Percentiles rank a stretch among this genome's conserved stretches.
Evolutionary conservation across 495 filamentous ascomycete species (phyloP).

Genomic region (Aspergillus panamensis): DNA sequence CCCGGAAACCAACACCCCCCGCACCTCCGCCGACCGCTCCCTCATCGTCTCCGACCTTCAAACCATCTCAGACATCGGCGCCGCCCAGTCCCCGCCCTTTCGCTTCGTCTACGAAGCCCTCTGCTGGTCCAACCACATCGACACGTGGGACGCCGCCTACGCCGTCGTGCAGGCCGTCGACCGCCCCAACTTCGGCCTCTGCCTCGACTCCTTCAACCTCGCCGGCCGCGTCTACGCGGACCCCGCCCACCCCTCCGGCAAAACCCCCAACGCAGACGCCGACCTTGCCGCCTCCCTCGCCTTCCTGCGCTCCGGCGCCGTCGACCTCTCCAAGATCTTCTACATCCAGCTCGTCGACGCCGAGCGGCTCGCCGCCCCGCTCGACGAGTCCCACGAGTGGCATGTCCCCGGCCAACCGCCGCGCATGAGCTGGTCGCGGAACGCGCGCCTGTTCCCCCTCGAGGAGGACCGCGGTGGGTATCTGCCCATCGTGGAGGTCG

Average conservation of each 20-base stretch:
- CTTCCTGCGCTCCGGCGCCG: slow-evolving; percentile 45
- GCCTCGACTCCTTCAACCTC: slow-evolving; percentile 81
- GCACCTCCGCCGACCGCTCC: slow-evolving; percentile 51
- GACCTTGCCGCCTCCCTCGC: slow-evolving; percentile 56
- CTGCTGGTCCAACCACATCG: slow-evolving; percentile 68
- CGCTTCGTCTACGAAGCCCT: slow-evolving; percentile 76
- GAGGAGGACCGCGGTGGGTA: slow-evolving; percentile 70
- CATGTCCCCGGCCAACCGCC: slow-evolving; percentile 58
- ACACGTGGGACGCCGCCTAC: slow-evolving; percentile 73
- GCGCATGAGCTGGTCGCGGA: slow-evolving; percentile 79
- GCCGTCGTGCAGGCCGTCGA: slow-evolving; percentile 62
- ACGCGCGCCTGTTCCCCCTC: slow-evolving; percentile 71
- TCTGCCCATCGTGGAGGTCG: slow-evolving; percentile 60
- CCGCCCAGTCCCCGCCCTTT: slow-evolving; percentile 50
- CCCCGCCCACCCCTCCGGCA: slow-evolving; percentile 52
- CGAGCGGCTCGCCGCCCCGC: slow-evolving; percentile 56
- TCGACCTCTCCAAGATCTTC: slow-evolving; percentile 69
- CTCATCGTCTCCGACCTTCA: slow-evolving; percentile 63
- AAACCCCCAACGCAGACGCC: slow-evolving; percentile 53
- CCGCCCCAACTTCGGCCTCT: slow-evolving; percentile 71
- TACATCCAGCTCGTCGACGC: slow-evolving; percentile 80
- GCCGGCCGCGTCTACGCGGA: slow-evolving; percentile 72
- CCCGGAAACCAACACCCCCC: slow-evolving; percentile 25
- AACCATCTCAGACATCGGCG: slow-evolving; percentile 63
- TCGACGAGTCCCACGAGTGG: slow-evolving; percentile 61